A percentile compares a stretch with the other conserved stretches of the same genome.
Conservation (phyloP, 495 filamentous ascomycete genomes). For the Penicillium lagena region DNA sequence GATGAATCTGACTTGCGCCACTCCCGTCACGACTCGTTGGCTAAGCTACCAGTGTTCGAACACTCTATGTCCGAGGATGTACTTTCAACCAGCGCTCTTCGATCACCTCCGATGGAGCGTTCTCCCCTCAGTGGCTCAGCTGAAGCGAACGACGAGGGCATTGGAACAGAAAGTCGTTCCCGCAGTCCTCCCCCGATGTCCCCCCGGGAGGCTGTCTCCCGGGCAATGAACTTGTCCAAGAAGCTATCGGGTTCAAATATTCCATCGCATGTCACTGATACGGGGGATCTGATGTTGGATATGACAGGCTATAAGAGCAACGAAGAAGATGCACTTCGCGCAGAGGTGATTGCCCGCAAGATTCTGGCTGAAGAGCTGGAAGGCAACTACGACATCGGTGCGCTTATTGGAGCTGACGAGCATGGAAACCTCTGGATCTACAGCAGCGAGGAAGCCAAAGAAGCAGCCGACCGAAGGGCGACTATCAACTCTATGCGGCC, state of each 20-base stretch:
- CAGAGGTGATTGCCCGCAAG: conserved; percentile 89
- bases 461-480: conserved; percentile 53
- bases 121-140: background rate
- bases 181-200: conserved; percentile 74
- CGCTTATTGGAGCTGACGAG: conserved; percentile 90
- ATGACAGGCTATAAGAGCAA: conserved; percentile 95
- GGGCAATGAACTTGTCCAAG: conserved; percentile 80
- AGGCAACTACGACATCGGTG: conserved; percentile 92
- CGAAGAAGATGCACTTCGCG: conserved; percentile 84
- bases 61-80: conserved; percentile 46
- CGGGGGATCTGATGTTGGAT: conserved; percentile 95
- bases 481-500: conserved; percentile 47
- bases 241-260: conserved; percentile 88
- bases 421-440: conserved; percentile 98
- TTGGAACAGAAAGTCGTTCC: conserved; percentile 33
- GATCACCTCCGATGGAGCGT: conserved; percentile 2
- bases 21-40: conserved; percentile 20
- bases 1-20: conserved; percentile 40
- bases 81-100: conserved; percentile 20
- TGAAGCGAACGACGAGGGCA: background rate
- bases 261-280: conserved; percentile 81
- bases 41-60: conserved; percentile 35
- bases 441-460: conserved; percentile 93
- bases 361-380: conserved; percentile 93
- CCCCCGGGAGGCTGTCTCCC: conserved; percentile 66